Percentiles rank a stretch among this genome's conserved stretches.
Conservation (phyloP, 148 eudicot species). For the Chenopodium suecicum region DNA sequence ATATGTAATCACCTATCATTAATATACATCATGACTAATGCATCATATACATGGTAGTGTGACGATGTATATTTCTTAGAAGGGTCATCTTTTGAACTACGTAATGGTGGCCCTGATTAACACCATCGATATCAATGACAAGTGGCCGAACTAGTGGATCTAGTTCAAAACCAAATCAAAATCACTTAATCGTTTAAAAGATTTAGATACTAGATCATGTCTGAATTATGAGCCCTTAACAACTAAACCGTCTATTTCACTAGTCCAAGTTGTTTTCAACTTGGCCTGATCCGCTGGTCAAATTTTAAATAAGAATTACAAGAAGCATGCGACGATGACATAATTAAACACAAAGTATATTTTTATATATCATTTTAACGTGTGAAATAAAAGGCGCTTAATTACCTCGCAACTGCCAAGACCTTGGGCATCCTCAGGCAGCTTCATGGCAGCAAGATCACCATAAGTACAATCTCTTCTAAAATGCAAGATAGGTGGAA, state of each 20-base stretch:
- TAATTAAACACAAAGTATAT: too few relatives aligned
- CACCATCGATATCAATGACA: neutral
- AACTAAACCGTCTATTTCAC: neutral
- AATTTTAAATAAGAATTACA: neutral
- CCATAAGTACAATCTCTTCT: slow-evolving; percentile 74
- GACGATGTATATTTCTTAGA: neutral
- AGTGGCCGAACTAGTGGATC: too few relatives aligned
- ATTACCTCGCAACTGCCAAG: slow-evolving; percentile 63
- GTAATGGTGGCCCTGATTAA: neutral
- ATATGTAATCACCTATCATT: too few relatives aligned
- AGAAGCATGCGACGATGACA: neutral
- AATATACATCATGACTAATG: too few relatives aligned
- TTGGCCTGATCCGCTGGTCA: too few relatives aligned
- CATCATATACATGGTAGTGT: neutral
- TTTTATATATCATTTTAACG: neutral
- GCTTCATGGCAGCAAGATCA: slow-evolving; percentile 74
- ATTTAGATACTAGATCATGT: too few relatives aligned
- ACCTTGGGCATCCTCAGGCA: slow-evolving; percentile 66
- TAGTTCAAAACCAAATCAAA: too few relatives aligned
- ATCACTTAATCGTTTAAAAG: too few relatives aligned
- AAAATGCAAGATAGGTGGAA: slow-evolving; percentile 60
- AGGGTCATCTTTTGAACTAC: neutral
- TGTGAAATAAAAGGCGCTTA: neutral
- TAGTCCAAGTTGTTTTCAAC: neutral
- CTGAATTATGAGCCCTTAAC: neutral